A percentile compares a stretch with the other conserved stretches of the same genome.
Conservation (phyloP, 2,329 filamentous ascomycete species). For the Bisporella sp. region DNA sequence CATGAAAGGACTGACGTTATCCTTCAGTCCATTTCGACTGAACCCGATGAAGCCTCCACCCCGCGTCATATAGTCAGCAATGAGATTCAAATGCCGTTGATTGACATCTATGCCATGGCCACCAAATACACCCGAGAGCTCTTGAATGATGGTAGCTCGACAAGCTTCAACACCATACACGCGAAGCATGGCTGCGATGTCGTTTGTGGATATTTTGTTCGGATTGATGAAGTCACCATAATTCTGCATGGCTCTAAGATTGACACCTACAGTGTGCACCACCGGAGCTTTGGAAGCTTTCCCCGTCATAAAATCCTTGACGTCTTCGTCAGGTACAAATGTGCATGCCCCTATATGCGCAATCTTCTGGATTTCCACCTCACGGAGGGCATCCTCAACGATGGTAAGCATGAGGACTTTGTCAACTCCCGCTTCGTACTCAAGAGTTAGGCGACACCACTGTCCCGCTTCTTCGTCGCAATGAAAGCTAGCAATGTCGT, state of each 20-base stretch:
- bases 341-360: slow-evolving; percentile 68
- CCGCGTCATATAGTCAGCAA: slow-evolving; percentile 97
- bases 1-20: slow-evolving; percentile 84
- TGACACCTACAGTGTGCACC: slow-evolving; percentile 78
- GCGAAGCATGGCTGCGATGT: slow-evolving; percentile 76
- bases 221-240: slow-evolving; percentile 82
- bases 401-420: slow-evolving; percentile 92
- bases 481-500: slow-evolving; percentile 67
- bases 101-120: slow-evolving; percentile 92
- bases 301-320: slow-evolving; percentile 39
- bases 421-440: slow-evolving; percentile 71
- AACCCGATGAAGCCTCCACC: slow-evolving; percentile 85
- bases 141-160: slow-evolving; percentile 76
- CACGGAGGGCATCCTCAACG: slow-evolving; percentile 72
- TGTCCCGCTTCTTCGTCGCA: slow-evolving; percentile 70
- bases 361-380: slow-evolving; percentile 82
- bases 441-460: slow-evolving; percentile 75
- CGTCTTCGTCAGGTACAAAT: slow-evolving; percentile 53
- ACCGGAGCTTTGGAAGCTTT: slow-evolving; percentile 44
- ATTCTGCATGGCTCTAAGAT: slow-evolving; percentile 83
- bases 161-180: slow-evolving; percentile 93
- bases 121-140: slow-evolving; percentile 79
- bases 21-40: slow-evolving; percentile 80
- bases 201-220: slow-evolving; percentile 83
- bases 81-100: slow-evolving; percentile 85